These are phyloP conservation scores for Pascua guehoae DNA, from an alignment of 1,284 basidiomycete genomes.

Conservation along the genomic window DNA sequence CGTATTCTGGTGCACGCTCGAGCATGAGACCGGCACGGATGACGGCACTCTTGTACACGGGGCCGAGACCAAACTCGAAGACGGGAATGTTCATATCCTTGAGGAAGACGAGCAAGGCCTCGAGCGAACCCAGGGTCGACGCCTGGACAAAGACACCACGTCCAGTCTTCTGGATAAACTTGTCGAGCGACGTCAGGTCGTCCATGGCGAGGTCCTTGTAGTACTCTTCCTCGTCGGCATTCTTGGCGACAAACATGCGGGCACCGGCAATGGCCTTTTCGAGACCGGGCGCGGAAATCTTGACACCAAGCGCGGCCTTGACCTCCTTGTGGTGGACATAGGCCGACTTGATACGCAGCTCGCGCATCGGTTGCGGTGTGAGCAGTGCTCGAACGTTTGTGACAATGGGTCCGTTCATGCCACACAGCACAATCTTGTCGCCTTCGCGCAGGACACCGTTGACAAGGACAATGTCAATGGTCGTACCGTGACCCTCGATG, in stretches of 20 bases:
- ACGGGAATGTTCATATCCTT: constrained; percentile 95
- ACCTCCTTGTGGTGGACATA: constrained; percentile 99
- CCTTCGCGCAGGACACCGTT: constrained; percentile 92
- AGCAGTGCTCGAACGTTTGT: constrained; percentile 91
- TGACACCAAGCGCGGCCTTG: constrained; percentile 96
- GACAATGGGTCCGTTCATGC: constrained; percentile 95
- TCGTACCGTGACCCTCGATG: constrained; percentile 95
- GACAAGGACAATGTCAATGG: constrained; percentile 94
- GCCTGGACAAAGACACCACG: constrained; percentile 97
- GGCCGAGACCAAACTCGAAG: constrained; percentile 95
- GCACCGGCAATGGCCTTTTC: constrained; percentile 99
- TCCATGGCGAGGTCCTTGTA: constrained; percentile 95
- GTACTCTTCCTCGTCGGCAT: constrained; percentile 94
- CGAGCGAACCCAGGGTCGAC: constrained; percentile 93
- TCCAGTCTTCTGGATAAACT: constrained; percentile 91
- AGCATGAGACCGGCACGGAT: constrained; percentile 92
- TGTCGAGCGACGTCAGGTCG: constrained; percentile 83
- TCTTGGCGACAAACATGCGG: constrained; percentile 81
- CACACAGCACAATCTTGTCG: constrained; percentile 94
- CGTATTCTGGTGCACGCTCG: constrained; percentile 92
- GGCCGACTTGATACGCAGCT: constrained; percentile 93
- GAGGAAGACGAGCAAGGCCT: constrained; percentile 95
- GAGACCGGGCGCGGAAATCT: constrained; percentile 90
- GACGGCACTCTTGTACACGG: constrained; percentile 93
- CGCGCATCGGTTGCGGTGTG: constrained; percentile 94